Evolutionary conservation across 257 asterid genomes (phyloP), one percentile per base, ranked within the genome.

Genomic region (Catharanthus roseus): DNA sequence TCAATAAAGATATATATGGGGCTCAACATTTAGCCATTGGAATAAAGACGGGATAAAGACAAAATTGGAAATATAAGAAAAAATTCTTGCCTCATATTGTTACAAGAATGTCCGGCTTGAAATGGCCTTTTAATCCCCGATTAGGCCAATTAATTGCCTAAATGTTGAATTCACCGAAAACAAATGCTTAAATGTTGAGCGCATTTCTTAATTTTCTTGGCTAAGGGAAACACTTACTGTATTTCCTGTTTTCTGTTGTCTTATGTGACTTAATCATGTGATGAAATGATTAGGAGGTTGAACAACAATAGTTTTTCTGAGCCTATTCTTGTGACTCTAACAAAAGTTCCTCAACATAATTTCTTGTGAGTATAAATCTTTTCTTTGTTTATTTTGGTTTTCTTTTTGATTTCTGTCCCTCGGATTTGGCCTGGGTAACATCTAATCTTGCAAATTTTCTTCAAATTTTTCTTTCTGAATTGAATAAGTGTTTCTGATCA

Each of bases 261-360:
- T 83, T 76, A 78, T 81, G 60, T 73, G 68, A 72, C 72, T 74
- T 38, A 8, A n/a, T 84, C 83, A 74, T 85, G 83, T 82, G 81
- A 78, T 86, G 69, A 56, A n/a, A 33, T 68, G 86, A 81, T 31
- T 73, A 93, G 99, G 87, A 86, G 99, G 84, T 87, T 93, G 77
- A 93, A 93, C 86, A 93, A 93, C 90, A 93, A 93, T 69, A 89
- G 89, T 85, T 86, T 93, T 68, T 84, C 87, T 88, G 99, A 96
- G 72, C 83, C 85, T 72, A 84, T 93, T 71, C 99, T 97, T 75
- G 69, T 81, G 78, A 83, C 95, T 34, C 79, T 93, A 70, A 85
- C 93, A 78, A 89, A 81, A 79, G 91, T 85, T 28, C 90, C 97
- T 79, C 96, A 88, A 51, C 99, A 91, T 86, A 69, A 95, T 86